Conservation (phyloP, 2,329 filamentous ascomycete genomes). For the Aaosphaeria pasadenensis region DNA sequence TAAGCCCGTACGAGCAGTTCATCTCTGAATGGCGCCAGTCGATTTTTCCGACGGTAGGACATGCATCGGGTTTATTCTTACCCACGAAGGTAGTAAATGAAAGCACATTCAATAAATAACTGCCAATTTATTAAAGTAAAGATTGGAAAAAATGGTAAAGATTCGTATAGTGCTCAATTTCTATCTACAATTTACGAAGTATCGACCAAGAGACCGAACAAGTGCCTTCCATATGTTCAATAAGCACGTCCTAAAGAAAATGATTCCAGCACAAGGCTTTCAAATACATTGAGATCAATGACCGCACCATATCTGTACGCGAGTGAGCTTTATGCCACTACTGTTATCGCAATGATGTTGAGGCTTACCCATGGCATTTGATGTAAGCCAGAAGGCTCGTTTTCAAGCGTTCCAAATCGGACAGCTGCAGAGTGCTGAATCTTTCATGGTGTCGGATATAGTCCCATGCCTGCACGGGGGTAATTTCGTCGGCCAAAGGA, state of each 20-base stretch:
- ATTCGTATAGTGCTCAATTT: no score
- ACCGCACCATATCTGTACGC: conserved; percentile 15
- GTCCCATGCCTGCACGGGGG: conserved; percentile 38
- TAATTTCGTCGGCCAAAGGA: conserved; percentile 25
- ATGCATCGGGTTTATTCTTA: no score
- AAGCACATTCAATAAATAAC: no score
- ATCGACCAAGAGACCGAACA: no score
- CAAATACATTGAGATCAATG: conserved; percentile 11
- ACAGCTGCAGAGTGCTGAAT: conserved; percentile 15
- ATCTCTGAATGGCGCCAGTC: no score
- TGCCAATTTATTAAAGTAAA: no score
- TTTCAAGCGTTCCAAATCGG: conserved; percentile 16
- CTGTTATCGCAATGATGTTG: neutral
- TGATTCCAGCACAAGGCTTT: conserved; percentile 2
- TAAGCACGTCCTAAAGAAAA: neutral
- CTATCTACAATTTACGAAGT: no score
- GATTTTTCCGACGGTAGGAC: no score
- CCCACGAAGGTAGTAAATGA: no score
- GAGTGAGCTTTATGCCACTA: neutral
- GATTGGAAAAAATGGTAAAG: no score
- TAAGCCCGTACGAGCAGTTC: no score
- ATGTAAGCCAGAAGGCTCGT: conserved; percentile 20
- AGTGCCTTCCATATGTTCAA: no score
- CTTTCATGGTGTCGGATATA: conserved; percentile 20
- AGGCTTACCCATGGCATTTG: conserved; percentile 31